phyloP scores from a whole-genome alignment of 73 alveolate species.

The Urostyla sp. region DNA sequence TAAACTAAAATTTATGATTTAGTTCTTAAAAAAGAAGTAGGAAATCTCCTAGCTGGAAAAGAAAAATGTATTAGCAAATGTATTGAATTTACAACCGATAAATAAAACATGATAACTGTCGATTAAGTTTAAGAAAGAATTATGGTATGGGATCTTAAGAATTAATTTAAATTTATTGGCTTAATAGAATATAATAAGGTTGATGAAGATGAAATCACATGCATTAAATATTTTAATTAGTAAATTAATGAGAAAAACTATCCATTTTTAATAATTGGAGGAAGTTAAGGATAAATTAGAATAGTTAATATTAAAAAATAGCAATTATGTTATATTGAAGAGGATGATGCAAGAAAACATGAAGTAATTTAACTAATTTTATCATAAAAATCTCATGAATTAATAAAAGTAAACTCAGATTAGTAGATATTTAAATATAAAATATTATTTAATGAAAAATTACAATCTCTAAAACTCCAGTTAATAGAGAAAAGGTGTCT shows the following conservation, averaged over 20 bases:
- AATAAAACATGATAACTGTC: slow-evolving; percentile 74
- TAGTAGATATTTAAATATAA: slow-evolving; percentile 35
- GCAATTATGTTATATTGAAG: slow-evolving; percentile 59
- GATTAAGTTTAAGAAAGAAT: slow-evolving; percentile 75
- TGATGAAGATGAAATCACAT: slow-evolving; percentile 66
- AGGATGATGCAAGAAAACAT: slow-evolving; percentile 46
- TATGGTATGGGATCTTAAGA: slow-evolving; percentile 79
- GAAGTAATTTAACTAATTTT: slow-evolving; percentile 51
- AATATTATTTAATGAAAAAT: neutral
- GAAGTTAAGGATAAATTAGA: slow-evolving; percentile 72
- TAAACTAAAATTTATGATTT: slow-evolving; percentile 83
- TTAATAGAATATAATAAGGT: slow-evolving; percentile 58
- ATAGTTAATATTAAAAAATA: slow-evolving; percentile 76
- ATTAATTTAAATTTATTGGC: slow-evolving; percentile 57
- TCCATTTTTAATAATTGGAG: slow-evolving; percentile 82
- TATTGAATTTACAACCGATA: slow-evolving; percentile 77
- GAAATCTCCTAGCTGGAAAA: too few relatives aligned
- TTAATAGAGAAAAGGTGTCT: slow-evolving; percentile 49
- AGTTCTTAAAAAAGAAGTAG: slow-evolving; percentile 73
- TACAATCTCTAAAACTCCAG: slow-evolving; percentile 22
- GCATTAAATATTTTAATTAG: slow-evolving; percentile 45
- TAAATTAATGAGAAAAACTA: slow-evolving; percentile 8
- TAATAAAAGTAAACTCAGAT: slow-evolving; percentile 53
- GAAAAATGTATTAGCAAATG: slow-evolving; percentile 55
- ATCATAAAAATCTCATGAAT: neutral